A percentile compares a stretch with the other conserved stretches of the same genome.
Evolutionary conservation across 2,329 filamentous ascomycete species (phyloP).

Genomic region (Xylaria sp.): DNA sequence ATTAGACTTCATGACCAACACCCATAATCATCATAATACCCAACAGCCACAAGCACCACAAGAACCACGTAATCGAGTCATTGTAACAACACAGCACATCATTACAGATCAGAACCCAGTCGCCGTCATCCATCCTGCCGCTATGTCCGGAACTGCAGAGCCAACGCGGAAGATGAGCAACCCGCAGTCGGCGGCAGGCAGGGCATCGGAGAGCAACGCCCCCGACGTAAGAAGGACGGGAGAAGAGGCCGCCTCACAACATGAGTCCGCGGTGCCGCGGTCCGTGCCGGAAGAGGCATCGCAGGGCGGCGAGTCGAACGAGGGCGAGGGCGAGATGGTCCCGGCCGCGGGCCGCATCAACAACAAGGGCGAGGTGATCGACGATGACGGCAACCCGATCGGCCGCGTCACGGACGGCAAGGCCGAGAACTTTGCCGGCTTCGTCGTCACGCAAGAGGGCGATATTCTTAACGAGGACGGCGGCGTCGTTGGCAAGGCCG

Average conservation of each 20-base stretch:
- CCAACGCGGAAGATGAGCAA: constrained; percentile 23
- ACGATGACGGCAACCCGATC: constrained; percentile 54
- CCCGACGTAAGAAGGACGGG: constrained; percentile 6
- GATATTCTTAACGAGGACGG: constrained; percentile 39
- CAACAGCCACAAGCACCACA: constrained; percentile 4
- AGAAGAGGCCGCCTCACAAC: constrained; percentile 23
- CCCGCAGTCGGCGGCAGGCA: constrained; percentile 20
- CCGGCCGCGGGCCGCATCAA: constrained; percentile 48
- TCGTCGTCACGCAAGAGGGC: constrained; percentile 42
- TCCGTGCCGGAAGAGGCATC: constrained; percentile 34
- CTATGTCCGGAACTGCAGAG: constrained; percentile 35
- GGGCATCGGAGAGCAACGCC: constrained; percentile 19
- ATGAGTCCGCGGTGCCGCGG: constrained; percentile 31
- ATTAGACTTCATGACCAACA: constrained; percentile 22
- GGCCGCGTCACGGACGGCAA: constrained; percentile 43
- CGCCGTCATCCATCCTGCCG: constrained; percentile 32
- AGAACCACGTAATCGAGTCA: constrained; percentile 1
- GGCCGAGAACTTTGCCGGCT: constrained; percentile 33
- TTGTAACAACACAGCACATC: constrained; percentile 29
- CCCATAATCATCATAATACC: constrained; percentile 18
- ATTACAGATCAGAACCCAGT: constrained; percentile 31
- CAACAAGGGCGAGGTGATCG: constrained; percentile 58
- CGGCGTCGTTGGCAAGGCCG: constrained; percentile 37
- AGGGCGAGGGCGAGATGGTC: constrained; percentile 39
- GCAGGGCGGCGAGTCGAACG: constrained; percentile 18